Conservation (phyloP, 768 basidiomycete species). For the Auricularia sp. region DNA sequence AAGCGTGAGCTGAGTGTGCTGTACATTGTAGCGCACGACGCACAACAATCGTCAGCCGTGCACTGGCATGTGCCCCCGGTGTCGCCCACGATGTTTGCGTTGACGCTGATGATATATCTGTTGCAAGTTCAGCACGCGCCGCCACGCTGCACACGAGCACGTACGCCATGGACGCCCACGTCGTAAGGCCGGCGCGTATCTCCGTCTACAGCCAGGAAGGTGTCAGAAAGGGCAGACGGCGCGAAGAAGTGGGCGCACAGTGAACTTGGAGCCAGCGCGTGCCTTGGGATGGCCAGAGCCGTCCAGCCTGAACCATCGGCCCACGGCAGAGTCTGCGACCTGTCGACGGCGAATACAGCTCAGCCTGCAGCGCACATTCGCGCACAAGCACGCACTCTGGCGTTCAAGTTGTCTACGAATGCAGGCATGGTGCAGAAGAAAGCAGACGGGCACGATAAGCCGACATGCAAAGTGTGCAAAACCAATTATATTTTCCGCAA, state of each 20-base stretch:
- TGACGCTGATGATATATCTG: conserved; percentile 61
- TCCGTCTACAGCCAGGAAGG: conserved; percentile 42
- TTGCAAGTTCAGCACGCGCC: conserved; percentile 61
- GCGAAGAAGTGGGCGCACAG: conserved; percentile 23
- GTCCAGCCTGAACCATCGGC: conserved; percentile 65
- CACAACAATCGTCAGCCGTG: conserved; percentile 45
- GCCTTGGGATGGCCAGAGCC: conserved; percentile 57
- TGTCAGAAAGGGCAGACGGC: background rate
- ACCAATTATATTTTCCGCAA: background rate
- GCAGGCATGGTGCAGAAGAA: conserved; percentile 24
- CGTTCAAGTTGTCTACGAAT: conserved; percentile 33
- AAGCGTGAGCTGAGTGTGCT: background rate
- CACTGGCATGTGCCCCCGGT: conserved; percentile 80
- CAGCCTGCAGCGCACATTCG: background rate
- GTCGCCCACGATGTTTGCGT: conserved; percentile 66
- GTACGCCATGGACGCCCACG: conserved; percentile 48
- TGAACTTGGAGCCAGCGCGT: conserved; percentile 54
- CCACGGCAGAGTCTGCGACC: conserved; percentile 35
- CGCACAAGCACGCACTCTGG: conserved; percentile 21
- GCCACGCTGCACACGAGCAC: conserved; percentile 38
- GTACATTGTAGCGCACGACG: conserved; percentile 5
- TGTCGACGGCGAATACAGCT: conserved; percentile 9
- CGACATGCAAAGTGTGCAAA: conserved; percentile 3
- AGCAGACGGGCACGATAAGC: conserved; percentile 13
- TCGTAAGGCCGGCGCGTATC: conserved; percentile 68